Evolutionary conservation across 2,329 filamentous ascomycete genomes (phyloP).

Genomic region (Aplosporella prunicola): DNA sequence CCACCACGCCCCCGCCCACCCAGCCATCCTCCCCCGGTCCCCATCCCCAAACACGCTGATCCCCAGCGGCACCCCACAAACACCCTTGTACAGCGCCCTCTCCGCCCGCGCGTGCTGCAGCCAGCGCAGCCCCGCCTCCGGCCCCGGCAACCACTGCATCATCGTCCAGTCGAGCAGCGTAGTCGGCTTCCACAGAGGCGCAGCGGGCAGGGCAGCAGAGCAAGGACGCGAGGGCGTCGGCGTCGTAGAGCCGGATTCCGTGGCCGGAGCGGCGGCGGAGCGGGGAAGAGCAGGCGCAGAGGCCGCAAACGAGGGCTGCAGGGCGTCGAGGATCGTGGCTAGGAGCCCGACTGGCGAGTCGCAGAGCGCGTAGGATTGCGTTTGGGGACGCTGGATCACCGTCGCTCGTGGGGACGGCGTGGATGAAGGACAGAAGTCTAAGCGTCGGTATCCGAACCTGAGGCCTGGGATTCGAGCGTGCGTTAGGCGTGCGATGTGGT

Average conservation of each 20-base stretch:
- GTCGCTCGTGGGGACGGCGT: background rate
- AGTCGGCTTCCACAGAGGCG: background rate
- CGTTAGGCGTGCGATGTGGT: slow-evolving; percentile 41
- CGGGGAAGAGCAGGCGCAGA: too few species aligned
- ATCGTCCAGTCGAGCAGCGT: slow-evolving; percentile 49
- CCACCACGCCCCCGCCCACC: slow-evolving; percentile 31
- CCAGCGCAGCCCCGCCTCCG: slow-evolving; percentile 51
- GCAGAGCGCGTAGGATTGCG: slow-evolving; percentile 27
- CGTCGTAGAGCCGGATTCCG: too few species aligned
- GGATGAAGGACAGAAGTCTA: slow-evolving; percentile 34
- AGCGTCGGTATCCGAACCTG: slow-evolving; percentile 47
- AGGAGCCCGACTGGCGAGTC: slow-evolving; percentile 30
- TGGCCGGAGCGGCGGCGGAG: too few species aligned
- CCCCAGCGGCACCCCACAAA: slow-evolving; percentile 26
- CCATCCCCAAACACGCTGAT: slow-evolving; percentile 30
- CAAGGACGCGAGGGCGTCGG: background rate
- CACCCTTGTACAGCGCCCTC: slow-evolving; percentile 3
- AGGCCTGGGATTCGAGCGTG: slow-evolving; percentile 32
- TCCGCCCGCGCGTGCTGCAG: slow-evolving; percentile 15
- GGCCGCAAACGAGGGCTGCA: slow-evolving; percentile 19
- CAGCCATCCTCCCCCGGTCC: slow-evolving; percentile 14
- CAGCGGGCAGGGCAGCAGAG: background rate
- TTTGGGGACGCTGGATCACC: slow-evolving; percentile 24
- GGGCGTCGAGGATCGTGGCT: slow-evolving; percentile 23
- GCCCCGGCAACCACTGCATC: slow-evolving; percentile 57